phyloP scores from a whole-genome alignment of 768 basidiomycete species.

The Gloeophyllum trabeum region DNA sequence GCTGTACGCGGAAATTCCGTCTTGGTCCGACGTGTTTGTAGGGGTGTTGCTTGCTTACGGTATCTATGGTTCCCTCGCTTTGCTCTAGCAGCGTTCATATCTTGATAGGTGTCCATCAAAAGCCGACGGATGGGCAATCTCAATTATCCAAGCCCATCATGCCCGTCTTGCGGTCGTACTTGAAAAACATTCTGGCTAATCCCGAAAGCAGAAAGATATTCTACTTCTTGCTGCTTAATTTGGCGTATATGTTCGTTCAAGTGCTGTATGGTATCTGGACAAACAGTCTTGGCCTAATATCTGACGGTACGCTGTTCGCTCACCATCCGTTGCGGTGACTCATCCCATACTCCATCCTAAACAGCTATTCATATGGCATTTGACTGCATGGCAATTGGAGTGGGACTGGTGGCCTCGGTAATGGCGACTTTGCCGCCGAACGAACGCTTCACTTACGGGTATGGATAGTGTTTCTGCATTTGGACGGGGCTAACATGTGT shows the following conservation, averaged over 20 bases:
- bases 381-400: conserved; percentile 94
- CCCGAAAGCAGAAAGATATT: conserved; percentile 92
- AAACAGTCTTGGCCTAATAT: conserved; percentile 91
- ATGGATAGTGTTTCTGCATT: conserved; percentile 12
- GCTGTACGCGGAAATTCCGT: conserved; percentile 50
- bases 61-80: neutral
- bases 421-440: conserved; percentile 98
- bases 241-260: conserved; percentile 94
- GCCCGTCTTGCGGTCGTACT: conserved; percentile 48
- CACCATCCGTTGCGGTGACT: neutral
- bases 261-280: conserved; percentile 98
- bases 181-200: conserved; percentile 87
- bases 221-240: conserved; percentile 90
- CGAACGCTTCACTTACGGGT: conserved; percentile 93
- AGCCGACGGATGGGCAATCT: conserved; percentile 14
- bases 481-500: neutral
- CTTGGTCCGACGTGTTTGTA: conserved; percentile 48
- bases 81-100: neutral
- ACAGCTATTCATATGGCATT: conserved; percentile 99
- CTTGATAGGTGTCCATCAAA: conserved; percentile 10
- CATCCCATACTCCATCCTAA: neutral
- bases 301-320: conserved; percentile 61
- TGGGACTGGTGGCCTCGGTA: conserved; percentile 91
- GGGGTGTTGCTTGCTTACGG: conserved; percentile 54
- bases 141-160: conserved; percentile 2